A percentile compares a stretch with the other conserved stretches of the same genome.
These are phyloP conservation scores for Moniliella sp. DNA, from an alignment of 1,284 basidiomycete species.

Conservation along the genomic window DNA sequence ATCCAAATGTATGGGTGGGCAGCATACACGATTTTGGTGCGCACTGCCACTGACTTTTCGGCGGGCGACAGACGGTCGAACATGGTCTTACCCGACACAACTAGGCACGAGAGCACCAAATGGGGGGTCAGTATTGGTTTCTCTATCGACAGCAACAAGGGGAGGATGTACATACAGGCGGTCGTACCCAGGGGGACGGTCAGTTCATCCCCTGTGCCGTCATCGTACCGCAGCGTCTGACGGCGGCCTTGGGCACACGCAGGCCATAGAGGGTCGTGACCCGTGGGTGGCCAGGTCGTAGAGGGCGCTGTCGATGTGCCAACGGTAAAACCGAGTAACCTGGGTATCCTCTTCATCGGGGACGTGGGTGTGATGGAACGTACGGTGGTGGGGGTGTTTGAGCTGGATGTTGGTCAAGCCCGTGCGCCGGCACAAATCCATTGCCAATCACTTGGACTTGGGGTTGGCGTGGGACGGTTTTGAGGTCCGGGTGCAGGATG, in stretches of 20 bases:
- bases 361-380: slow-evolving; percentile 67
- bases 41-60: slow-evolving; percentile 61
- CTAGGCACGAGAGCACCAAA: not conserved
- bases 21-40: slow-evolving; percentile 6
- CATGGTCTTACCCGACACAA: slow-evolving; percentile 48
- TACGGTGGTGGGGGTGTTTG: slow-evolving; percentile 58
- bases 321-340: slow-evolving; percentile 52
- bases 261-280: slow-evolving; percentile 73
- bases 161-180: slow-evolving; percentile 37
- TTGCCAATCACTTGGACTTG: slow-evolving; percentile 35
- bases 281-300: slow-evolving; percentile 55
- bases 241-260: slow-evolving; percentile 45
- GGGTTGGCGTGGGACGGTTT: slow-evolving; percentile 27
- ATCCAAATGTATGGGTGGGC: slow-evolving; percentile 57
- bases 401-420: slow-evolving; percentile 17
- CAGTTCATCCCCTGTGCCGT: slow-evolving; percentile 63
- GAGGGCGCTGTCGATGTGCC: slow-evolving; percentile 73
- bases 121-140: no score
- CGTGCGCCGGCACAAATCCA: slow-evolving; percentile 6
- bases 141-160: no score
- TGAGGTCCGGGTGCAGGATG: slow-evolving; percentile 33
- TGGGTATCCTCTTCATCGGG: slow-evolving; percentile 53
- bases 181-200: slow-evolving; percentile 65
- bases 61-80: slow-evolving; percentile 55
- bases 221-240: slow-evolving; percentile 62